Evolutionary conservation across 495 filamentous ascomycete genomes (phyloP).

Genomic region (Hypoxylon intermedium): DNA sequence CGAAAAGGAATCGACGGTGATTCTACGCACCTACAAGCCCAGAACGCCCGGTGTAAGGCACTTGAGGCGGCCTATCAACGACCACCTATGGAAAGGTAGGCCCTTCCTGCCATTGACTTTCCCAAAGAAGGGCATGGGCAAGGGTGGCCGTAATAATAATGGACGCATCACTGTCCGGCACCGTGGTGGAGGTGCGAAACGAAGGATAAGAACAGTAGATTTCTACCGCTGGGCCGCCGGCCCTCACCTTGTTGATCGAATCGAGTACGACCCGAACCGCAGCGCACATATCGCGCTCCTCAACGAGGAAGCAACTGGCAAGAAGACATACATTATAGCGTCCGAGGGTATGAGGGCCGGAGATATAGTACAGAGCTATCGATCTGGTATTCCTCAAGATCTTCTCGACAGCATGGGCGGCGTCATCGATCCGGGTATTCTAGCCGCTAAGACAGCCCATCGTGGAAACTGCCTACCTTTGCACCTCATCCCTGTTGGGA

Average conservation of each 20-base stretch:
- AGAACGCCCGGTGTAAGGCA: conserved; percentile 94
- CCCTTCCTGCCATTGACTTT: conserved; percentile 84
- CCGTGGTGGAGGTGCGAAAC: conserved; percentile 87
- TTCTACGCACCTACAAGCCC: conserved; percentile 87
- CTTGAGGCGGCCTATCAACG: conserved; percentile 88
- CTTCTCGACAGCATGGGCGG: conserved; percentile 91
- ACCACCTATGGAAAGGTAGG: conserved; percentile 93
- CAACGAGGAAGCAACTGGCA: conserved; percentile 68
- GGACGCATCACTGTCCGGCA: conserved; percentile 88
- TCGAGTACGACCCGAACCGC: conserved; percentile 94
- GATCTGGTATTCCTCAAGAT: conserved; percentile 82
- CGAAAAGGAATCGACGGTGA: conserved; percentile 49
- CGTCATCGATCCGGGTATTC: conserved; percentile 86
- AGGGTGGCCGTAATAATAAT: conserved; percentile 89
- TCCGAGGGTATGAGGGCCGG: conserved; percentile 92
- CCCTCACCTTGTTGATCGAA: conserved; percentile 85
- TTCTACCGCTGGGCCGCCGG: conserved; percentile 78
- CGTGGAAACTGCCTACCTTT: conserved; percentile 94
- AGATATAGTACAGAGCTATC: conserved; percentile 89
- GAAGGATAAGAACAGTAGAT: conserved; percentile 89
- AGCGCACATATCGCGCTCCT: conserved; percentile 92
- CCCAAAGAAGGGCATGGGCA: conserved; percentile 86
- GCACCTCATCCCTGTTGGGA: conserved; percentile 92
- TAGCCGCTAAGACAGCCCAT: conserved; percentile 92
- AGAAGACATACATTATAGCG: conserved; percentile 88